Evolutionary conservation across 108 stramenopile genomes (phyloP), one percentile per base, ranked within the genome.

Genomic region (Epithemia pelagica): DNA sequence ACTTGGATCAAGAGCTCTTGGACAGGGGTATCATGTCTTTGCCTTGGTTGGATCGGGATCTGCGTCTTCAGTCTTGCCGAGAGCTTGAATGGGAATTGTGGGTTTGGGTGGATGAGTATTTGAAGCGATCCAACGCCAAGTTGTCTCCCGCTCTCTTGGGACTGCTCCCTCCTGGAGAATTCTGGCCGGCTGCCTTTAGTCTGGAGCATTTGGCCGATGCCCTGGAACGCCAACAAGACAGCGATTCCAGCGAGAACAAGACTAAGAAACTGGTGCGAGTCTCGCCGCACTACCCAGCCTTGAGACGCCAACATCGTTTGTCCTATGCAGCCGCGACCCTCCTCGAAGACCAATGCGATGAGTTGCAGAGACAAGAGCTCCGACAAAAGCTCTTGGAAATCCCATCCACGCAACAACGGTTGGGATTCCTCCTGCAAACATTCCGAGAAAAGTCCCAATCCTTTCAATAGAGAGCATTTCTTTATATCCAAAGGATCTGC

Each of bases 21-120:
- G 64, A 72, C 46, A 54, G 67, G 1, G 81, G 74, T 21, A 78
- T 89, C 8, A 51, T 77, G 23, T 67, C 76, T 73, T 56, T 74
- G 22, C 23, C 69, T 51, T 52, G 54, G 1, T 37, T 66, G 1
- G 64, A 74, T 1, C 54, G 51, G 20, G 25, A 68, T 26, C 19
- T 67, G 22, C 73, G 59, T 22, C 31, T 55, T 27, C 65, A 61
- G 55, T 65, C 81, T 46, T 70, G 68, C 57, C 81, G 82, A 32
- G 73, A 81, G 30, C 62, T 89, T 27, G 87, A 89, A 74, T 72
- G 65, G 20, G 57, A 81, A 31, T 46, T 88, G 1, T 88, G 87
- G 87, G 24, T 85, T n/a, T 78, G 74, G 2, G 29, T 88, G 22
- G 73, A 88, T 51, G 64, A 75, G 19, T 88, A 77, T 64, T 67